Evolutionary conservation across 805 yeast genomes (phyloP), one percentile per base, ranked within the genome.

Genomic region (Metschnikowia colocasiae): DNA sequence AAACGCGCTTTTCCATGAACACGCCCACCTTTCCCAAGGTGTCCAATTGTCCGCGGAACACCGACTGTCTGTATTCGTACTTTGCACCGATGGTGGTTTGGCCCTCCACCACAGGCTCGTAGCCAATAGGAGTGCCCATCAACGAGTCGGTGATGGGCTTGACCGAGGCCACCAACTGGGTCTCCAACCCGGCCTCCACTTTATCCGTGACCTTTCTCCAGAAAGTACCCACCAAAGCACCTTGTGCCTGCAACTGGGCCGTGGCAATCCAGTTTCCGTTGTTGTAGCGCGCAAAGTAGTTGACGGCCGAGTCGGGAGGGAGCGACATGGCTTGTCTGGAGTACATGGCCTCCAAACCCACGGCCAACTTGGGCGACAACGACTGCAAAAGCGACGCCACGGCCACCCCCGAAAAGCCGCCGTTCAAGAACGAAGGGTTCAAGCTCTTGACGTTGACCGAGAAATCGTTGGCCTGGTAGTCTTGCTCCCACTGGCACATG

Each of bases 401-500:
- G 47, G 90, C 85, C 52, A 91, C 95, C 73, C 99, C 99, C 48
- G 88, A 76, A 72, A 90, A 86, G 27, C 80, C 78, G 54, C 87
- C 87, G 49, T 82, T 81, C 45, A 86, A 67, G 57, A 86, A 66
- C 38, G 87, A 82, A 51, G 99, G 98, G 75, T 94, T 94, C 65
- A 91, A 78, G 47, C 95, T 77, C 75, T 94, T 95, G 64, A 94
- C 75, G 76, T 91, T 91, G 64, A 91, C 68, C 43, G 96, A 84
- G 65, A 82, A 90, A 67, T 94, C 99, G 47, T 78, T 69, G 51
- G 92, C 97, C 71, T 86, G 92, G 74, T 81, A 85, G 69, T 94
- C 99, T 68, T 94, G 97, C 77, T 94, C 99, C 59, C 92, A 76
- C 74, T 94, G 98, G 54, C 87, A 78, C 95, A 92, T 89, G 49